Conservation (phyloP, 1,284 basidiomycete genomes). For the Ceratobasidium sp. region DNA sequence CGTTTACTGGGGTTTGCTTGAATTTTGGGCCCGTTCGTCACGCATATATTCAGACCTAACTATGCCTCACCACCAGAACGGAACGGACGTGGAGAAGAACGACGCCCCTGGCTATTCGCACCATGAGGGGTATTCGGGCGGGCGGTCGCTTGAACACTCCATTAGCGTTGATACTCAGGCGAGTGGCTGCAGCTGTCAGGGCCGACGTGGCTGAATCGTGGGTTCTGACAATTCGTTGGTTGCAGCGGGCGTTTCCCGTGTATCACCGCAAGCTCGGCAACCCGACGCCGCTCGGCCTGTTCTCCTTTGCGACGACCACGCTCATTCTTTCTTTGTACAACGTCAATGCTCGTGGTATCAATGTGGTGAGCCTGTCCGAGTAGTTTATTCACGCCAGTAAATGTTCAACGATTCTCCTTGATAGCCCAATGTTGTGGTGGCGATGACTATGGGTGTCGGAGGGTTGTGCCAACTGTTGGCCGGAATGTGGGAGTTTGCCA, state of each 20-base stretch:
- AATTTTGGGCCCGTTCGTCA: background rate
- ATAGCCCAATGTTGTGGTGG: conserved; percentile 50
- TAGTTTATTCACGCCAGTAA: too few relatives aligned
- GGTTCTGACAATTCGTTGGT: background rate
- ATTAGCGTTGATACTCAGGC: conserved; percentile 33
- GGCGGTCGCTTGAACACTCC: background rate
- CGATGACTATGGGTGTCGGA: conserved; percentile 46
- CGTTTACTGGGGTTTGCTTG: background rate
- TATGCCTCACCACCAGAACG: conserved; percentile 5
- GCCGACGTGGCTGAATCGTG: background rate
- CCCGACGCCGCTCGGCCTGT: conserved; percentile 56
- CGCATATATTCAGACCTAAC: background rate
- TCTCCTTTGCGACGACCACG: conserved; percentile 58
- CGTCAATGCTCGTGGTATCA: conserved; percentile 33
- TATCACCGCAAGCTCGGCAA: conserved; percentile 51
- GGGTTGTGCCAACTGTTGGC: conserved; percentile 54
- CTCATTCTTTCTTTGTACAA: conserved; percentile 57
- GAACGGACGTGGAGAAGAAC: conserved; percentile 5
- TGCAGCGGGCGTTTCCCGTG: conserved; percentile 31
- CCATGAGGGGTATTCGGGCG: conserved; percentile 12
- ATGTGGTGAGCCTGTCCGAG: conserved; percentile 3
- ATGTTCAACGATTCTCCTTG: background rate
- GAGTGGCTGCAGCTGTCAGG: background rate
- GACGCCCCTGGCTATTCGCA: background rate
- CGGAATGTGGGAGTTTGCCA: conserved; percentile 53